These are phyloP conservation scores for Fragilaria crotonensis DNA, from an alignment of 108 stramenopile genomes.

Conservation along the genomic window DNA sequence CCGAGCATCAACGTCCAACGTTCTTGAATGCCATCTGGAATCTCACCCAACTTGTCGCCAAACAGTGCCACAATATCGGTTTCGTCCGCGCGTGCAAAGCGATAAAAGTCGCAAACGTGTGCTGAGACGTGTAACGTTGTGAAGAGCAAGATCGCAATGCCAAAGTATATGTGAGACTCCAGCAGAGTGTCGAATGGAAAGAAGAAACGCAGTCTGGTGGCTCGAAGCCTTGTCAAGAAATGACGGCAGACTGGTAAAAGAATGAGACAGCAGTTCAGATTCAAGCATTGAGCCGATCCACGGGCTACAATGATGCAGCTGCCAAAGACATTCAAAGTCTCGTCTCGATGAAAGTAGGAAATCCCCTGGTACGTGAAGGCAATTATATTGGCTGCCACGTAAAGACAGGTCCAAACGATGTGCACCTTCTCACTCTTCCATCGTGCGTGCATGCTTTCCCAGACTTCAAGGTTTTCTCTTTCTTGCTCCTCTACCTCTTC, in stretches of 20 bases:
- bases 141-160: conserved; percentile 2
- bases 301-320: conserved; percentile 16
- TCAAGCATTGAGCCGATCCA: conserved; percentile 3
- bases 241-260: conserved; percentile 12
- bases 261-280: conserved; percentile 7
- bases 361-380: conserved; percentile 6
- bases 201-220: conserved; percentile 1
- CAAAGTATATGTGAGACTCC: conserved; percentile 4
- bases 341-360: conserved; percentile 1
- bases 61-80: conserved; percentile 9
- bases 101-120: conserved; percentile 6
- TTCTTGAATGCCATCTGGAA: neutral
- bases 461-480: conserved; percentile 9
- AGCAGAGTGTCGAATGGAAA: conserved; percentile 7
- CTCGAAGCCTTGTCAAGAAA: conserved; percentile 3
- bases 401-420: conserved; percentile 5
- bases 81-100: conserved; percentile 7
- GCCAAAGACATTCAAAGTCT: conserved; percentile 6
- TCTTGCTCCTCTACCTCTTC: neutral
- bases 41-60: conserved; percentile 5
- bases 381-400: conserved; percentile 7
- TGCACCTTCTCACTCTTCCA: neutral
- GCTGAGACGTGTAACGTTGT: conserved; percentile 2
- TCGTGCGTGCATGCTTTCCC: neutral
- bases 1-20: conserved; percentile 7